Evolutionary conservation across 2,329 filamentous ascomycete species (phyloP).

Genomic region (Phoma sp.): DNA sequence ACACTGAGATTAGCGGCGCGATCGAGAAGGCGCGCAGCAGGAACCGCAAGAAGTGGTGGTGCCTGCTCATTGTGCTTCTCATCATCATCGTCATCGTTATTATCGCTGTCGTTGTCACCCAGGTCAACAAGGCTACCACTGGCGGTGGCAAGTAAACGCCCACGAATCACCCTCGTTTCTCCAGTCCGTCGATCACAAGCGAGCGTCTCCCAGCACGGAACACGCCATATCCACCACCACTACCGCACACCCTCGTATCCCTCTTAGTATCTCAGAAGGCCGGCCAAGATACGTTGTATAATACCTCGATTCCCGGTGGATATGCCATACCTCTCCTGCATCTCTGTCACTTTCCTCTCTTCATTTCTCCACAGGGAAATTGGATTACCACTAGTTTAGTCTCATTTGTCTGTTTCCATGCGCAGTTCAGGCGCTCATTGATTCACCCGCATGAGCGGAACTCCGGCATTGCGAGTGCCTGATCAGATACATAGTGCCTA

Average conservation of each 20-base stretch:
- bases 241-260: conserved; percentile 15
- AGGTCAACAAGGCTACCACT: conserved; percentile 33
- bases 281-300: conserved; percentile 22
- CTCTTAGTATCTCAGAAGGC: conserved; percentile 19
- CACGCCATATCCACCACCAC: conserved; percentile 10
- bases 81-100: conserved; percentile 48
- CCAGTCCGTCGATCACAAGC: neutral
- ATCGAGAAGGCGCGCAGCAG: conserved; percentile 73
- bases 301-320: conserved; percentile 23
- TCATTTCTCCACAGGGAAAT: conserved; percentile 5
- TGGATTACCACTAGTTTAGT: conserved; percentile 4
- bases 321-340: conserved; percentile 3
- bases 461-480: no score
- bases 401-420: conserved; percentile 7
- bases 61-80: conserved; percentile 71
- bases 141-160: neutral
- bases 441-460: conserved; percentile 1
- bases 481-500: neutral
- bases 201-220: neutral
- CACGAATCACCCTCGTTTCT: neutral
- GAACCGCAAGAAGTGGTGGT: conserved; percentile 96
- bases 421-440: conserved; percentile 1
- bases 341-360: conserved; percentile 1
- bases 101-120: conserved; percentile 46
- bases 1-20: conserved; percentile 80